Percentiles rank a stretch among this genome's conserved stretches.
These are phyloP conservation scores for Kazachstania bromeliacearum DNA, from an alignment of 805 yeast genomes.

Conservation along the genomic window DNA sequence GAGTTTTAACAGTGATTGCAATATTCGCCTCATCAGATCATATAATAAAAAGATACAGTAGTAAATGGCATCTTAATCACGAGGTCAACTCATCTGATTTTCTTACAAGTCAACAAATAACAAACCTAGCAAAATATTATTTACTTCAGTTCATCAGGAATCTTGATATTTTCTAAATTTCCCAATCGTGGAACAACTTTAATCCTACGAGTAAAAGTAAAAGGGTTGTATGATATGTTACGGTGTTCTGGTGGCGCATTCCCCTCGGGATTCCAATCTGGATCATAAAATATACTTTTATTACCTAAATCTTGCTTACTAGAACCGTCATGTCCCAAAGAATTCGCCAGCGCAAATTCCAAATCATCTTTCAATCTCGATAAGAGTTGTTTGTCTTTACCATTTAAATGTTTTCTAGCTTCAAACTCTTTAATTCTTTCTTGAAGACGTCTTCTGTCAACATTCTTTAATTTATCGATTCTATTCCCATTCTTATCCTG, in stretches of 20 bases:
- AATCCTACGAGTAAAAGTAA: slow-evolving; percentile 26
- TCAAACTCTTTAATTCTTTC: slow-evolving; percentile 22
- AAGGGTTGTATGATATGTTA: slow-evolving; percentile 22
- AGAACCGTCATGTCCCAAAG: slow-evolving; percentile 1
- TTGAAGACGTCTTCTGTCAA: too few species aligned
- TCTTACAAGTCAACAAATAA: too few species aligned
- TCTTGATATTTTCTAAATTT: slow-evolving; percentile 3
- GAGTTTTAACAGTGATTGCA: too few species aligned
- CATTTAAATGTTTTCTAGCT: slow-evolving; percentile 21
- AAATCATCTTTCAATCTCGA: slow-evolving; percentile 34
- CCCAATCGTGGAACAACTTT: slow-evolving; percentile 4
- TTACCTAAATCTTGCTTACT: slow-evolving; percentile 31
- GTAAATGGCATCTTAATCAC: too few species aligned
- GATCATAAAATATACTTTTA: slow-evolving; percentile 51
- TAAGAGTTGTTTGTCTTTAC: slow-evolving; percentile 29
- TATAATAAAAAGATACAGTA: too few species aligned
- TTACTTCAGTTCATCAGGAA: slow-evolving; percentile 2
- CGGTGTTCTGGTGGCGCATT: slow-evolving; percentile 35
- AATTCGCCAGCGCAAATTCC: too few species aligned
- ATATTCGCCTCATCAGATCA: too few species aligned
- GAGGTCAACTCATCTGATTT: too few species aligned
- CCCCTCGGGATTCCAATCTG: slow-evolving; percentile 58
- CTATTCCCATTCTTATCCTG: too few species aligned
- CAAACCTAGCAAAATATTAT: too few species aligned
- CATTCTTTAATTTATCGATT: too few species aligned